These are phyloP conservation scores for Diaporthe eres DNA, from an alignment of 2,329 filamentous ascomycete species.

Conservation along the genomic window DNA sequence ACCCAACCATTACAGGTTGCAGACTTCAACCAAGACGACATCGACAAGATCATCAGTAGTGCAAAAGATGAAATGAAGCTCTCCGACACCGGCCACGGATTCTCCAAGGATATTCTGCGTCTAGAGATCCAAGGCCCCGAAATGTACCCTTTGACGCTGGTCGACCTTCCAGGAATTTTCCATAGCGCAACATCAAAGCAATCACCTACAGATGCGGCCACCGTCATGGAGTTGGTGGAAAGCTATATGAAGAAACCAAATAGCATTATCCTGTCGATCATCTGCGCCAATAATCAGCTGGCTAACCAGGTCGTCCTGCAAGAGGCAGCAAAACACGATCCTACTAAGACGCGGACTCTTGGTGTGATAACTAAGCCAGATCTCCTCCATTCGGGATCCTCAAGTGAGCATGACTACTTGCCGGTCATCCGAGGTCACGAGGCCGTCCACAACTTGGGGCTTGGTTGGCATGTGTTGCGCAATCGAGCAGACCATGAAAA, in stretches of 20 bases:
- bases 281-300: slow-evolving; percentile 64
- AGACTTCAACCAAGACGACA: neutral
- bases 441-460: slow-evolving; percentile 46
- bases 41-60: slow-evolving; percentile 45
- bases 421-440: slow-evolving; percentile 51
- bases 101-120: slow-evolving; percentile 57
- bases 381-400: slow-evolving; percentile 45
- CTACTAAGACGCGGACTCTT: slow-evolving; percentile 56
- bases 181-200: slow-evolving; percentile 56
- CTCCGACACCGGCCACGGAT: slow-evolving; percentile 48
- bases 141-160: slow-evolving; percentile 64
- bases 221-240: slow-evolving; percentile 59
- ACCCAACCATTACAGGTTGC: neutral
- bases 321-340: slow-evolving; percentile 48
- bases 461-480: slow-evolving; percentile 57
- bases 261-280: slow-evolving; percentile 68
- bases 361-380: slow-evolving; percentile 66
- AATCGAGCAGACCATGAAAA: slow-evolving; percentile 53
- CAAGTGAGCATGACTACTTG: slow-evolving; percentile 48
- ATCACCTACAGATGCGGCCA: slow-evolving; percentile 53
- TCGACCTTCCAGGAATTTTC: slow-evolving; percentile 67
- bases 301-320: slow-evolving; percentile 68
- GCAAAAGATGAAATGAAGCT: slow-evolving; percentile 61
- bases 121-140: slow-evolving; percentile 58
- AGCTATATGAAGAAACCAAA: slow-evolving; percentile 66